Evolutionary conservation across 2,329 filamentous ascomycete genomes (phyloP).

Genomic region (Cladorrhinum sp.): DNA sequence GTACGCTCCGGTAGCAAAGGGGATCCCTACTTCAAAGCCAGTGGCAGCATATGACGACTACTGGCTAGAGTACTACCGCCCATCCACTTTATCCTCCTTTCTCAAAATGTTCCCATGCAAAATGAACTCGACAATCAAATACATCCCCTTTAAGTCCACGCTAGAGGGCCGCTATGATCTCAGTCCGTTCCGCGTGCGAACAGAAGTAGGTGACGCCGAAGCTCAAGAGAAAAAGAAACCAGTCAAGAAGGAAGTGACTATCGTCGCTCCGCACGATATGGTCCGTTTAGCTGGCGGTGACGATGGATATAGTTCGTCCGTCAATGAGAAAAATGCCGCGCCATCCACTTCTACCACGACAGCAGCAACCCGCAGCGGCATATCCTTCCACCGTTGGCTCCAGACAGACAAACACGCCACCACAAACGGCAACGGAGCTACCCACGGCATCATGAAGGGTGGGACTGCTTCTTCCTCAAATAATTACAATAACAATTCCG

Average conservation of each 20-base stretch:
- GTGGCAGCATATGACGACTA: slow-evolving; percentile 80
- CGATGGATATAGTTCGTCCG: slow-evolving; percentile 36
- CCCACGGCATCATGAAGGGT: slow-evolving; percentile 56
- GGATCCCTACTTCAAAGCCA: slow-evolving; percentile 38
- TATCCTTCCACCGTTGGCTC: slow-evolving; percentile 62
- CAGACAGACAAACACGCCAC: slow-evolving; percentile 42
- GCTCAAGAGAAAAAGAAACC: slow-evolving; percentile 58
- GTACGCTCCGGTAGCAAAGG: slow-evolving; percentile 33
- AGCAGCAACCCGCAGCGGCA: slow-evolving; percentile 41
- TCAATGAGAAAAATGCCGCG: slow-evolving; percentile 28
- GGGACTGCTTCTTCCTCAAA: slow-evolving; percentile 28
- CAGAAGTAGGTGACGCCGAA: slow-evolving; percentile 54
- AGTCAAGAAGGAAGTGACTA: slow-evolving; percentile 69
- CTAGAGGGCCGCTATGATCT: slow-evolving; percentile 75
- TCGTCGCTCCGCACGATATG: slow-evolving; percentile 57
- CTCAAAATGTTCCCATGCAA: slow-evolving; percentile 89
- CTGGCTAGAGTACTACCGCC: slow-evolving; percentile 96
- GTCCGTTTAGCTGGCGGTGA: slow-evolving; percentile 37
- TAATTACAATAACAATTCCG: slow-evolving; percentile 14
- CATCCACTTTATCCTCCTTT: slow-evolving; percentile 81
- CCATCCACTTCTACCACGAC: not conserved
- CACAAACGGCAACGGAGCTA: slow-evolving; percentile 23
- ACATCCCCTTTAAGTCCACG: slow-evolving; percentile 71
- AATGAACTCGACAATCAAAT: slow-evolving; percentile 84
- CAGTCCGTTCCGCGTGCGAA: slow-evolving; percentile 82